Evolutionary conservation across 768 basidiomycete species (phyloP), one percentile per base, ranked within the genome.

Genomic region (Tylopilus sp.): DNA sequence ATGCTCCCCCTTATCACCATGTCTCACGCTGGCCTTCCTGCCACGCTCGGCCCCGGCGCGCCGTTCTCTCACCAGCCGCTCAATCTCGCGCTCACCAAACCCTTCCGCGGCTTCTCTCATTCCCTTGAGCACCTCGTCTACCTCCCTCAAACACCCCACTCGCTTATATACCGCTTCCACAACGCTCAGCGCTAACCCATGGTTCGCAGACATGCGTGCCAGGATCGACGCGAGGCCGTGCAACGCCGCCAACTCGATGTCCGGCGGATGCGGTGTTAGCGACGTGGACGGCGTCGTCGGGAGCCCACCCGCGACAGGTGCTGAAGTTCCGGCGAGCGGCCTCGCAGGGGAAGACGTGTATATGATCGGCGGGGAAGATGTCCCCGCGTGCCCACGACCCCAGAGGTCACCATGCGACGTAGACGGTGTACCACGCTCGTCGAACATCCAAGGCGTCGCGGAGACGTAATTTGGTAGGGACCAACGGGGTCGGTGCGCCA

Each of bases 161-260:
- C 56, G 30, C 9, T 59, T 31, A 53, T 72, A 78, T 25, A 79
- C 67, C 13, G 62, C 62, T 44, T 69, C 64, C 18, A 78, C 77
- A 6, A 77, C 70, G 3, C 69, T 66, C 40, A 72, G 59, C 12
- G 61, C 63, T 51, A 77, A 76, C 15, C 75, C 74, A 38, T 80
- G 76, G 28, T 77, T 76, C 18, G 65, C 57, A 1, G 76, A 71
- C 67, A 83, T 77, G 50, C 61, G 62, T 10, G 64, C 57, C 3
- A 81, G 53, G 15, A 69, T 57, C 40, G 60, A 51, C 7, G 60
- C 57, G 13, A 74, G 59, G 2, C 73, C 75, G 6, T 70, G 56
- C 9, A 53, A 40, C 0, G 56, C 45, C 12, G 48, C 31, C 5
- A 69, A 17, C 23, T 50, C 18, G 2, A 66, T 1, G 20, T 68